Base-by-base conservation (phyloP, 164 flowering plant species). In the Aristolochia contorta region DNA sequence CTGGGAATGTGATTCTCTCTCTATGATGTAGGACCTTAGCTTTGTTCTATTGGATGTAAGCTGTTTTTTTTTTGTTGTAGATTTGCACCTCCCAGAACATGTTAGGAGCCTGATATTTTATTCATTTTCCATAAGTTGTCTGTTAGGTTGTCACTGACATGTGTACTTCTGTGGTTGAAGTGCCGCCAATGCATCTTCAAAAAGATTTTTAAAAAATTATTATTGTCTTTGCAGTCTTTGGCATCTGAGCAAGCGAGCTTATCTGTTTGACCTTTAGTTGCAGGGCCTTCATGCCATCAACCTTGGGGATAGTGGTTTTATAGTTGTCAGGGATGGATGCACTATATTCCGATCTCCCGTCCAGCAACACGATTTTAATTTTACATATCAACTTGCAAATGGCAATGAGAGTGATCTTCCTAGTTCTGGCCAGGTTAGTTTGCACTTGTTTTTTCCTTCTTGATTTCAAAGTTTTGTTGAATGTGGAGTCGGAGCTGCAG, bases 341-440 rank as follows among this genome's bases (percentile, higher is more conserved):
- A 89, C 90, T 2, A 69, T 92, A 57, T 92, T 92, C 65, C 79
- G 81, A 21, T 89, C 97, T 57, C 95, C 96, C 47, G 91, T 75
- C 10, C 98, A 89, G 78, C 97, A 92, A 67, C 89, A 92, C 73
- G 88, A 78, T 77, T 92, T 92, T 70, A 92, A 92, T 72, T 90
- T 92, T 66, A 83, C 98, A 3, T 92, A 79, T 75, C 98, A 92
- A 70, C 83, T 92, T 23, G 97, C 86, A 71, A 69, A 82, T 72
- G 96, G 91, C 46, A 69, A 56, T 68, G 69, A 63, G 57, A 86
- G 88, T 33, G 96, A 89, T 70, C 67, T 80, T 58, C 98, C 98
- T 24, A 92, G 98, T 68, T 82, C 94, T 65, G 98, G 89, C 53
- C 82, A 87, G 98, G 97, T 89, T 33, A 58, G 84, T 75, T 68